These are phyloP conservation scores for Cercospora berteroae DNA, from an alignment of 2,329 filamentous ascomycete genomes.

Conservation along the genomic window DNA sequence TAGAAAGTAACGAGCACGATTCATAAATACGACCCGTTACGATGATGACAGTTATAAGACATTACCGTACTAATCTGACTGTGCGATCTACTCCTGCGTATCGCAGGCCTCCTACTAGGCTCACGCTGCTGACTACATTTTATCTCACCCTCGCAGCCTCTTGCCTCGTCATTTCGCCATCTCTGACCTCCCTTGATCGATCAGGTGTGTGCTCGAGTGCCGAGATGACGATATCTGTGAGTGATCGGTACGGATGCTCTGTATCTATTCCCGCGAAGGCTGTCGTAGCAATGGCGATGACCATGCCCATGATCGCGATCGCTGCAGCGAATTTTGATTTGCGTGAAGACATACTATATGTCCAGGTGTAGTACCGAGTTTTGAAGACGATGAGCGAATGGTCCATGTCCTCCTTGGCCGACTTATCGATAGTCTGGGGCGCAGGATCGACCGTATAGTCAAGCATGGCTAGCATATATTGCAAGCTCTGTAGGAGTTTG, in stretches of 20 bases:
- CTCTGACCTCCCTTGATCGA: neutral
- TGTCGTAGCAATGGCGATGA: neutral
- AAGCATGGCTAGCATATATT: neutral
- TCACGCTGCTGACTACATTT: neutral
- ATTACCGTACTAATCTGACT: neutral
- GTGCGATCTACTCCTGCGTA: neutral
- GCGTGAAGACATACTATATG: conserved; percentile 15
- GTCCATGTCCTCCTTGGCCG: neutral
- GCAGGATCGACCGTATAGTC: neutral
- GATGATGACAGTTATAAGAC: neutral
- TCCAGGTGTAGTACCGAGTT: conserved; percentile 5
- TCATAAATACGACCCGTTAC: neutral
- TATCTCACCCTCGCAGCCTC: neutral
- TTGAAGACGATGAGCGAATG: neutral
- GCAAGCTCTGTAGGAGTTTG: neutral
- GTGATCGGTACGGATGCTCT: neutral
- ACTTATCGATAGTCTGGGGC: neutral
- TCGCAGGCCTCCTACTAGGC: neutral
- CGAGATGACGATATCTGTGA: neutral
- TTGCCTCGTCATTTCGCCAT: neutral
- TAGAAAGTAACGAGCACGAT: conserved; percentile 7
- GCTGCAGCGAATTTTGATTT: conserved; percentile 6
- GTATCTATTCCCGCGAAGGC: neutral
- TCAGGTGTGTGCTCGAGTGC: neutral
- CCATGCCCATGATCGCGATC: neutral